These are phyloP conservation scores for Cucumis melo DNA, from an alignment of 306 rosid species.

Conservation along the genomic window DNA sequence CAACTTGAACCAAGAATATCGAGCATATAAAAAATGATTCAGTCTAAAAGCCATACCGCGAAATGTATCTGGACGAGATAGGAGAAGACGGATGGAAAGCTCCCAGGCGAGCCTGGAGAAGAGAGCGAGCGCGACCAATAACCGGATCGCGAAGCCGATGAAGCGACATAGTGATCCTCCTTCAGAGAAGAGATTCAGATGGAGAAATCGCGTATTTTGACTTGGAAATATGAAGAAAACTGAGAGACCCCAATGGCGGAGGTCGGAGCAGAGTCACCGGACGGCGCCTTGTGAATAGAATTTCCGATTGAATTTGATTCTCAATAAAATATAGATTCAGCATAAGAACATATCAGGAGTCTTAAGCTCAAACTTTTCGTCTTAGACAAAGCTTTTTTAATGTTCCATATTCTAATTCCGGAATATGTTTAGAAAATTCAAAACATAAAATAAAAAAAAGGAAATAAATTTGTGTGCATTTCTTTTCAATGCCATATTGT, in stretches of 20 bases:
- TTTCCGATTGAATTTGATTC: not conserved
- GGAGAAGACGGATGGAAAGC: constrained; percentile 22
- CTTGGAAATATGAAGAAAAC: not conserved
- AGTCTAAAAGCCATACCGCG: constrained; percentile 27
- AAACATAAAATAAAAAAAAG: not conserved
- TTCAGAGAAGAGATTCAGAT: not conserved
- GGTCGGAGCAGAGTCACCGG: not conserved
- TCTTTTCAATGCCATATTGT: too few relatives aligned
- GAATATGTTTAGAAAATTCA: not conserved
- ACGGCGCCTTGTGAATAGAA: not conserved
- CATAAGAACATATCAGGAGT: not conserved
- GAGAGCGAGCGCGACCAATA: constrained; percentile 39
- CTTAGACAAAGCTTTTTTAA: not conserved
- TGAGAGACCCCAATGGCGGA: not conserved
- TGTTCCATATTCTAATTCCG: not conserved
- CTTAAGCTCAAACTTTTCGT: not conserved
- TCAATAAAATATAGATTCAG: not conserved
- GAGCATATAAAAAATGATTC: not conserved
- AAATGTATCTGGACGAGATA: constrained; percentile 39
- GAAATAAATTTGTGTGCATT: not conserved
- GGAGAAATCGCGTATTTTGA: not conserved
- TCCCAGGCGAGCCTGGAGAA: constrained; percentile 42
- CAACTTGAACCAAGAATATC: not conserved
- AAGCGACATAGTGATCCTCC: constrained; percentile 46
- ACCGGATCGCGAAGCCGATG: constrained; percentile 75